Evolutionary conservation across 2,329 filamentous ascomycete genomes (phyloP), one percentile per base, ranked within the genome.

Genomic region (Ophiobolus disseminans): DNA sequence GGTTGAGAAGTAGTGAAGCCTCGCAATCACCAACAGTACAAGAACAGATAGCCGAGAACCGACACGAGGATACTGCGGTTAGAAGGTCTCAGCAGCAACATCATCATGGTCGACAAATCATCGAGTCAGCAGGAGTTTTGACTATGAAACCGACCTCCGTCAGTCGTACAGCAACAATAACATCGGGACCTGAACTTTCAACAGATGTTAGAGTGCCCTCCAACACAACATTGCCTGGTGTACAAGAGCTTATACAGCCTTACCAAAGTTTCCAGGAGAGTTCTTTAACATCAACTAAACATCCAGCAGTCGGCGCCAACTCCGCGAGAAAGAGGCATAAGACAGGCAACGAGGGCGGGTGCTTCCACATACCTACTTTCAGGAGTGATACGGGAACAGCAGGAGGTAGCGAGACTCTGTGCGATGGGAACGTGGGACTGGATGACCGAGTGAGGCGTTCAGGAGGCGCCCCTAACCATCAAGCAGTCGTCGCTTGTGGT

Each of bases 91-190:
- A n/a, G n/a, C n/a, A n/a, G n/a, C n/a, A n/a, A n/a, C n/a, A n/a
- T n/a, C n/a, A n/a, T n/a, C n/a, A 38, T 38, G 35, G 9, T 38
- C 35, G 35, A 38, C 35, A 38, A 38, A 20, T 38, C 35, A 38
- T 38, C 20, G 20, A 38, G 35, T 38, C 35, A 38, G 35, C n/a
- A n/a, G n/a, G n/a, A n/a, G n/a, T n/a, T n/a, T n/a, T n/a, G n/a
- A n/a, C 35, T 38, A 38, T n/a, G 35, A 38, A 38, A 5, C 19
- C 35, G 3, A 38, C 13, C 35, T 38, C 17, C 35, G 35, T 38
- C 35, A 38, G 35, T 38, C 9, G 20, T 38, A 37, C 34, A 37
- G n/a, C 34, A 37, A 37, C 17, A 37, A 37, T 17, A 37, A 21
- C 17, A 37, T 7, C 17, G 20, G 34, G 34, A 7, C 34, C 17